Evolutionary conservation across 495 filamentous ascomycete species (phyloP), one percentile per base, ranked within the genome.

Genomic region (Penicillium paradoxum): DNA sequence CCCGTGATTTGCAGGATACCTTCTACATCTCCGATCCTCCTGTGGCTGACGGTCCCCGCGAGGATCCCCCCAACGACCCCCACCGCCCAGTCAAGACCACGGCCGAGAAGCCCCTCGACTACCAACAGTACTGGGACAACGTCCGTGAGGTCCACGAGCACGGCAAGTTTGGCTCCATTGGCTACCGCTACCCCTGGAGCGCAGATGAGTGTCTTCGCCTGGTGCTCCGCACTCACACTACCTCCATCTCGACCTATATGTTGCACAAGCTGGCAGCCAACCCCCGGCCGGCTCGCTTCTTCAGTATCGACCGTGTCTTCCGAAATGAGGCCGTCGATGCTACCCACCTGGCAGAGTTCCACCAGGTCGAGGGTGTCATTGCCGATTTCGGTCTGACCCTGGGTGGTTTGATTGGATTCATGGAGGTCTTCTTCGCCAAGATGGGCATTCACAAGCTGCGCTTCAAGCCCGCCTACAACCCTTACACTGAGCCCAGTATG

Each of bases 391-490:
- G 84, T 18, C 74, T 98, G 38, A 91, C 91, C 7, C 79, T 98
- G 11, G 93, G 92, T 56, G 92, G 91, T 24, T 75, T 97, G 57
- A 96, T 97, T 75, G 88, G 89, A 55, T 97, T 98, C 77, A 95
- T 98, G 84, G 83, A 91, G 59, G 83, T 90, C 57, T 98, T 98
- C 83, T 98, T 97, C 70, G 78, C 72, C 24, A 95, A 95, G 74
- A 95, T 98, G 88, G 92, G 92, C 52, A 85, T 98, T 47, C 80
- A 89, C 48, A 78, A 87, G 54, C 75, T 97, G 53, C 83, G 87
- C 53, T 97, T 95, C 83, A 97, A 97, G 77, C 91, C 91, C 1
- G 91, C 91, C n/a, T 97, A 98, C 70, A 95, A 97, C 70, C 89
- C 90, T 0, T 95, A 98, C 76, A 97, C 93, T n/a, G 93, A 98